A percentile compares a stretch with the other conserved stretches of the same genome.
Conservation (phyloP, 768 basidiomycete species). For the Boletus vinaceobasis region DNA sequence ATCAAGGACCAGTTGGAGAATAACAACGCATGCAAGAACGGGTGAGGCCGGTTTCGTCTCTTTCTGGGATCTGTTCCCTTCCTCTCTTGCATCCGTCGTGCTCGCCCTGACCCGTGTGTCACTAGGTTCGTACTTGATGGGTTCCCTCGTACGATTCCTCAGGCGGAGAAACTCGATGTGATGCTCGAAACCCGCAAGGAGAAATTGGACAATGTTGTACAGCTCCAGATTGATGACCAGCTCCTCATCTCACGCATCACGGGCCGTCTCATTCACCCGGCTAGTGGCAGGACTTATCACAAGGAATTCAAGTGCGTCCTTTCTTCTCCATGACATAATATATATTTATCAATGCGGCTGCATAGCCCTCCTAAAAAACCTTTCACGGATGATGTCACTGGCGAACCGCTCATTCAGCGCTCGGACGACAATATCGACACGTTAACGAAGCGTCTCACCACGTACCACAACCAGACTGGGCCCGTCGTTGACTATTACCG, state of each 20-base stretch:
- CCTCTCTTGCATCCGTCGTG: background rate
- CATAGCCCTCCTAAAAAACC: slow-evolving; percentile 93
- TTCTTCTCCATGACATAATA: background rate
- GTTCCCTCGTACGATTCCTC: slow-evolving; percentile 97
- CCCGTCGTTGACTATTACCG: slow-evolving; percentile 98
- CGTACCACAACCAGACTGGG: slow-evolving; percentile 93
- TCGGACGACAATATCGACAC: slow-evolving; percentile 98
- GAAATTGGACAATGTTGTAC: slow-evolving; percentile 87
- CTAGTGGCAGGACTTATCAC: slow-evolving; percentile 91
- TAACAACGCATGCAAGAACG: slow-evolving; percentile 91
- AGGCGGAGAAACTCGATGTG: slow-evolving; percentile 91
- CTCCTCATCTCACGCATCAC: slow-evolving; percentile 97
- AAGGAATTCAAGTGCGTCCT: slow-evolving; percentile 82
- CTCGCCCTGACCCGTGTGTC: background rate
- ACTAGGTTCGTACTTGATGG: slow-evolving; percentile 95
- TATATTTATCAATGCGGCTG: slow-evolving; percentile 7
- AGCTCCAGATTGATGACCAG: slow-evolving; percentile 90
- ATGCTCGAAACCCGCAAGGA: slow-evolving; percentile 85
- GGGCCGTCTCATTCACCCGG: slow-evolving; percentile 88
- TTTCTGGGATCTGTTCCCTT: too few species aligned
- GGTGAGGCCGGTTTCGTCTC: slow-evolving; percentile 54
- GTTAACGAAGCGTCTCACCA: slow-evolving; percentile 77
- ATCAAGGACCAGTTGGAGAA: slow-evolving; percentile 93
- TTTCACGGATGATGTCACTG: slow-evolving; percentile 91
- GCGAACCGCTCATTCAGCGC: slow-evolving; percentile 94